Percentiles rank a stretch among this genome's conserved stretches.
These are phyloP conservation scores for Echium plantagineum DNA, from an alignment of 257 asterid genomes.

Conservation along the genomic window DNA sequence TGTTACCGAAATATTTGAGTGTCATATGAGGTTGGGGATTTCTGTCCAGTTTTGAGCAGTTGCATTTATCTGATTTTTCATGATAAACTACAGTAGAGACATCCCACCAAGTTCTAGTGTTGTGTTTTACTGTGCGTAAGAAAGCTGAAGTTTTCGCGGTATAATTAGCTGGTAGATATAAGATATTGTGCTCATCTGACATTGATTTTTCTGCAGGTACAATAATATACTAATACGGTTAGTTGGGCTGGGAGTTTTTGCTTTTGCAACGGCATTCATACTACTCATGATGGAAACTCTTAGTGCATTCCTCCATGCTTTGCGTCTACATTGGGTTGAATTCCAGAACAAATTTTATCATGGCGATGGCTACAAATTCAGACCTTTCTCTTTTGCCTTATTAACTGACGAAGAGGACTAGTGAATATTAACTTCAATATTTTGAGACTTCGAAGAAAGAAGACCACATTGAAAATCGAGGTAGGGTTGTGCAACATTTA, in stretches of 20 bases:
- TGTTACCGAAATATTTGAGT: too few relatives aligned
- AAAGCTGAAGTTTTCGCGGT: background rate
- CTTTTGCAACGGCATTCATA: constrained; percentile 77
- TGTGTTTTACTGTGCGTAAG: background rate
- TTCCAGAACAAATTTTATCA: constrained; percentile 77
- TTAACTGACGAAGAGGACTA: constrained; percentile 48
- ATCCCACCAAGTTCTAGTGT: background rate
- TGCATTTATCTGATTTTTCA: background rate
- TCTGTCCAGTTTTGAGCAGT: background rate
- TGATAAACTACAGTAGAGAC: background rate
- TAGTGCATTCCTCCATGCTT: constrained; percentile 88
- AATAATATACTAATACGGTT: constrained; percentile 55
- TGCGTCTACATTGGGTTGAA: constrained; percentile 97
- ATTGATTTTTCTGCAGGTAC: constrained; percentile 40
- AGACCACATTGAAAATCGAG: constrained; percentile 10
- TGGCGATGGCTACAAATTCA: constrained; percentile 85
- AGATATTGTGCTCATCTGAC: background rate
- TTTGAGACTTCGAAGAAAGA: constrained; percentile 20
- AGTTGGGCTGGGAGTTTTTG: constrained; percentile 64
- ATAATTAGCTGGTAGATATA: background rate
- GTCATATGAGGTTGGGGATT: background rate
- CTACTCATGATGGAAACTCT: constrained; percentile 93
- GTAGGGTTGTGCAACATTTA: constrained; percentile 16
- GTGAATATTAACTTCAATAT: constrained; percentile 5
- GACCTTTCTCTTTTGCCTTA: constrained; percentile 65